A percentile compares a stretch with the other conserved stretches of the same genome.
Conservation (phyloP, 2,329 filamentous ascomycete genomes). For the Emergomyces orientalis region DNA sequence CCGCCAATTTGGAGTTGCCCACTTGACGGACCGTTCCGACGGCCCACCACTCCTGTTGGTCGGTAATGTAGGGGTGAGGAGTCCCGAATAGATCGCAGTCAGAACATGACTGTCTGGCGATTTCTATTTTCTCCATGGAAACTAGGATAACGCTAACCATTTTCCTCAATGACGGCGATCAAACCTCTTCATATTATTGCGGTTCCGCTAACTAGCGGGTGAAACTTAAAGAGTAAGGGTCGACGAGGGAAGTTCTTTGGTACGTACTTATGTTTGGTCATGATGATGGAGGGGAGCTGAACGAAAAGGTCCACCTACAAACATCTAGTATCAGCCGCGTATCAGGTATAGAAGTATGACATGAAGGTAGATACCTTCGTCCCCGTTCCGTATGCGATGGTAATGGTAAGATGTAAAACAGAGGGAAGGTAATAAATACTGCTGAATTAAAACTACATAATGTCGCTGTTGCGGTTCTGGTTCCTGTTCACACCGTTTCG, state of each 20-base stretch:
- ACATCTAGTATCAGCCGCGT: not conserved
- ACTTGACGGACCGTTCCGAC: not conserved
- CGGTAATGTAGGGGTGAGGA: too few relatives aligned
- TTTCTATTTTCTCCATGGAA: not conserved
- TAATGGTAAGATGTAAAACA: not conserved
- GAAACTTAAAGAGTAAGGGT: not conserved
- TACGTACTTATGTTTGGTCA: not conserved
- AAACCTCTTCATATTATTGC: not conserved
- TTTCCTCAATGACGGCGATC: not conserved
- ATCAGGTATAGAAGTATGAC: not conserved
- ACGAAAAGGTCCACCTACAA: not conserved
- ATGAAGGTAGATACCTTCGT: not conserved
- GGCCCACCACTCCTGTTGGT: not conserved
- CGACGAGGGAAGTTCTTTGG: not conserved
- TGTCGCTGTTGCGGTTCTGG: not conserved
- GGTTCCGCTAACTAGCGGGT: not conserved
- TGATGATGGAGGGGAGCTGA: not conserved
- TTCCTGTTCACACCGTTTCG: not conserved
- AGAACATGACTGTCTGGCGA: not conserved
- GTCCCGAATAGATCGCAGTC: too few relatives aligned
- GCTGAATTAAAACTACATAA: not conserved
- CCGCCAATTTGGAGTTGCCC: not conserved
- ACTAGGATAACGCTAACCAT: not conserved
- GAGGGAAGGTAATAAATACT: not conserved
- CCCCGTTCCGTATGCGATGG: not conserved